Base-by-base conservation (phyloP, 75 land plant genomes). In the Cupressus sempervirens region DNA sequence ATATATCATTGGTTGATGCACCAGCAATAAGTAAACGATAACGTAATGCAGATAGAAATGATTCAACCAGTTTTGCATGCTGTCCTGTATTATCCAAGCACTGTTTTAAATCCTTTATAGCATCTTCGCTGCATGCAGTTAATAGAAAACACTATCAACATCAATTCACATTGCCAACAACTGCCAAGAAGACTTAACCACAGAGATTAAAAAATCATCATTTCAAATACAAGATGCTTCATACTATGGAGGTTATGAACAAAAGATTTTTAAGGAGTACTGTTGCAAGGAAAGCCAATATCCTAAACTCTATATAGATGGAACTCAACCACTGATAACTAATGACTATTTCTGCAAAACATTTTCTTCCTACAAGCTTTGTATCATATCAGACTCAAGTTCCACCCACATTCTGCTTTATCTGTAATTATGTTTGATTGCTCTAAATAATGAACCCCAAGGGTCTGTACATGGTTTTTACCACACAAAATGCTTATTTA, bases 1-100 rank as follows among this genome's bases (percentile, higher is more conserved):
- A 85, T 88, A 97, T 97, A 83, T 97, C 99, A 87, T 95, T 96
- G 29, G 99, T 97, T 62, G 99, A 97, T 81, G 99, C 99, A 87
- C 98, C 99, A 85, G 99, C 99, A 82, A 96, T 97, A 56, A 97
- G 96, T 80, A 97, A 85, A 15, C 99, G 93, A 84, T 97, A 94
- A 84, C 89, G 86, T 67, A 97, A 84, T 68, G 98, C 90, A 81
- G 94, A 89, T n/a, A 95, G 95, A 86, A 96, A 97, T 26, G 99
- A 97, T 72, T 95, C 96, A 73, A 97, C 95, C 40, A 97, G 92
- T 89, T 97, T 97, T 41, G 98, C 91, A 88, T 96, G 96, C 75
- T 96, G 95, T 26, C 99, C 96, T 67, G 98, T 97, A 81, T 97
- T 91, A 82, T 93, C 95, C 85, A 97, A 90, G 84, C 99, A 97